Conservation (phyloP, 805 yeast genomes). For the Candida boleticola region DNA sequence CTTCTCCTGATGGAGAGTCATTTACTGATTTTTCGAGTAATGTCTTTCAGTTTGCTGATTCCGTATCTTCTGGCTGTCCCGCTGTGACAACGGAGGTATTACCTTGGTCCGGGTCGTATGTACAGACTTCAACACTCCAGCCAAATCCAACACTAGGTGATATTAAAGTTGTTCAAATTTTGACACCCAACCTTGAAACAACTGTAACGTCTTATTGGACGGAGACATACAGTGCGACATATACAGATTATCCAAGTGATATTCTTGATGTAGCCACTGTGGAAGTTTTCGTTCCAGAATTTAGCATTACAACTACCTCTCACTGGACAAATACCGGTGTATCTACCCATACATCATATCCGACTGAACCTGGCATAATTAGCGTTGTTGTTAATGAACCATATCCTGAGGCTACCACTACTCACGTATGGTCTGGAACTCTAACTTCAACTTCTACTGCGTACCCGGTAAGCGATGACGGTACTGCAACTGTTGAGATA, state of each 20-base stretch:
- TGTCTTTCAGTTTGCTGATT: not conserved
- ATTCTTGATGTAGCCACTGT: not conserved
- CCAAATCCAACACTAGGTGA: not conserved
- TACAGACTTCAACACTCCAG: not conserved
- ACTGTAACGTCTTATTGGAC: slow-evolving; percentile 17
- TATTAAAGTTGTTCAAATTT: no score
- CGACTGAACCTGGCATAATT: not conserved
- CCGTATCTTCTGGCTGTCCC: not conserved
- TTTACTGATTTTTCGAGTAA: not conserved
- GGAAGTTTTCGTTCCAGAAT: not conserved
- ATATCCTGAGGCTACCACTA: not conserved
- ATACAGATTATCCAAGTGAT: slow-evolving; percentile 2
- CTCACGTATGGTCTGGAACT: not conserved
- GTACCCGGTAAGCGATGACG: not conserved
- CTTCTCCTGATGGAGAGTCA: not conserved
- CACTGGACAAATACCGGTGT: not conserved
- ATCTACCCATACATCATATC: not conserved
- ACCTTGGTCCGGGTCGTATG: slow-evolving; percentile 9
- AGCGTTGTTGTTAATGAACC: not conserved
- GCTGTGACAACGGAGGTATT: not conserved
- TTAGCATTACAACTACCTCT: not conserved
- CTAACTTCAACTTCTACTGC: not conserved
- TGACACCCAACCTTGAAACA: slow-evolving; percentile 7
- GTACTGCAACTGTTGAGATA: not conserved
- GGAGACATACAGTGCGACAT: slow-evolving; percentile 10